Evolutionary conservation across 306 rosid genomes (phyloP).

Genomic region (Gynostemma pentaphyllum): DNA sequence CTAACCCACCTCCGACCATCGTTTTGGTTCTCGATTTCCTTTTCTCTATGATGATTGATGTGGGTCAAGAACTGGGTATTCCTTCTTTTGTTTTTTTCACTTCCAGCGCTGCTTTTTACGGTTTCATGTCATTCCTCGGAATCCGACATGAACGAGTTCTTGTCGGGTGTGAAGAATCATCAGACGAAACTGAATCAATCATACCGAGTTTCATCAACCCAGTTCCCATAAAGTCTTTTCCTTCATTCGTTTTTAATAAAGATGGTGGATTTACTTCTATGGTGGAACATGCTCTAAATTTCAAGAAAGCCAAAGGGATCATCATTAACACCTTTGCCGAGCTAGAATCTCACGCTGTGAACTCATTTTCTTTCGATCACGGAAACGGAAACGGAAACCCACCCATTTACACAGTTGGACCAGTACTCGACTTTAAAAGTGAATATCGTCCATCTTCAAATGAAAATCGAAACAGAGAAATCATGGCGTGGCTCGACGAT

Average conservation of each 20-base stretch:
- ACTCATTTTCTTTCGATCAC: neutral
- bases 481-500: constrained; percentile 22
- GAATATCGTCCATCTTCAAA: neutral
- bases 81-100: constrained; percentile 12
- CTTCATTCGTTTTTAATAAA: neutral
- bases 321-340: constrained; percentile 6
- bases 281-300: neutral
- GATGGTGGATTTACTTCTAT: neutral
- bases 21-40: neutral
- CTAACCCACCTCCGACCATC: neutral
- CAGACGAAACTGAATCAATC: constrained; percentile 7
- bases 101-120: constrained; percentile 9
- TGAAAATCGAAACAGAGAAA: neutral
- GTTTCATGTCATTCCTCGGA: neutral
- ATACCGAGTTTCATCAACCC: constrained; percentile 13
- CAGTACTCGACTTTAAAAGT: constrained; percentile 21
- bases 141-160: neutral
- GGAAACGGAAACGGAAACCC: constrained; percentile 13
- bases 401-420: constrained; percentile 38
- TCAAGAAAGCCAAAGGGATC: constrained; percentile 6
- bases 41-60: constrained; percentile 12
- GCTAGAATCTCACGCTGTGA: neutral
- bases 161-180: neutral
- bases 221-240: constrained; percentile 23
- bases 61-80: neutral